Evolutionary conservation across 2,329 filamentous ascomycete species (phyloP).

Genomic region (Xylariomycetidae sp.): DNA sequence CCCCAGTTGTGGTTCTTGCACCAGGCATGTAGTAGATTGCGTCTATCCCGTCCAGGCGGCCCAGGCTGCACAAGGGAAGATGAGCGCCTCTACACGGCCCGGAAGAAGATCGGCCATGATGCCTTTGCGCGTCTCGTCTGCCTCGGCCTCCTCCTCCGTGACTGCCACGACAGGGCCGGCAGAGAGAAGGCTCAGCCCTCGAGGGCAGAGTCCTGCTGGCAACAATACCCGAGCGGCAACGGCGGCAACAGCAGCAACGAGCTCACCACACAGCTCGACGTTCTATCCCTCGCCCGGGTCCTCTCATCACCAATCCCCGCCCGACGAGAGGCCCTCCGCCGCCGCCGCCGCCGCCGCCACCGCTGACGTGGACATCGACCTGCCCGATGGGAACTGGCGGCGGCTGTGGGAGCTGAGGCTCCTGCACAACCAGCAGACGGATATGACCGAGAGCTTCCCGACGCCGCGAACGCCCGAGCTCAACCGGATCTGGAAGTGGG

Average conservation of each 20-base stretch:
- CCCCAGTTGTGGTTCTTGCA: constrained; percentile 25
- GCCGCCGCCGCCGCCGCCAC: constrained; percentile 12
- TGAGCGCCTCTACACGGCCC: neutral
- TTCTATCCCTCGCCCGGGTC: constrained; percentile 19
- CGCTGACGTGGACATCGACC: constrained; percentile 20
- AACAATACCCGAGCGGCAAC: constrained; percentile 4
- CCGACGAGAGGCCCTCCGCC: too few relatives aligned
- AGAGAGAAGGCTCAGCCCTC: constrained; percentile 10
- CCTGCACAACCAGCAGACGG: constrained; percentile 30
- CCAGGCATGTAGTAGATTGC: constrained; percentile 26
- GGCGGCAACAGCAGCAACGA: constrained; percentile 5
- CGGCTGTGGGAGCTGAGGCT: constrained; percentile 33
- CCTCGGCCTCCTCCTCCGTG: too few relatives aligned
- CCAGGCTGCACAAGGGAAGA: constrained; percentile 6
- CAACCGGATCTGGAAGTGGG: constrained; percentile 25
- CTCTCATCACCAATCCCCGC: constrained; percentile 15
- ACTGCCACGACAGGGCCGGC: constrained; percentile 3
- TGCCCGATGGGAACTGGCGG: constrained; percentile 31
- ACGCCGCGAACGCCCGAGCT: constrained; percentile 13
- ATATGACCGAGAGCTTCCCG: constrained; percentile 24
- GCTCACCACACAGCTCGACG: constrained; percentile 13
- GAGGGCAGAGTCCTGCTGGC: too few relatives aligned
- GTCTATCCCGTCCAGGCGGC: constrained; percentile 19
- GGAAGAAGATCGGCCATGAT: too few relatives aligned
- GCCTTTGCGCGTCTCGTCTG: too few relatives aligned